These are phyloP conservation scores for Phylloporus scabripes DNA, from an alignment of 768 basidiomycete species.

Conservation along the genomic window DNA sequence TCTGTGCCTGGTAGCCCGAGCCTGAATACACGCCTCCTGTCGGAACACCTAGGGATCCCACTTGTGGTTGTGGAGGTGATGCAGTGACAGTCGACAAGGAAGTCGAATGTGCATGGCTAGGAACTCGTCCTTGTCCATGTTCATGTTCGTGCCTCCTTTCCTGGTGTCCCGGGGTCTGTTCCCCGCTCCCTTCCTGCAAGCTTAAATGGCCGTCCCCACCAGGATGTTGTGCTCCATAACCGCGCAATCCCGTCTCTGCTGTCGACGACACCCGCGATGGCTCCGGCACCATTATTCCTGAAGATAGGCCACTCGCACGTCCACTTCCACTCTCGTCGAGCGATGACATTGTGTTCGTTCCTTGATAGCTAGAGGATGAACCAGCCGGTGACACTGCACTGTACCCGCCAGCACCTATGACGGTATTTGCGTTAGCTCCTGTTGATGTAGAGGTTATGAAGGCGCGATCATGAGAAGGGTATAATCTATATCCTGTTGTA, in stretches of 20 bases:
- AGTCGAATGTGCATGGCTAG: conserved; percentile 17
- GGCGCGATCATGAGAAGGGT: neutral
- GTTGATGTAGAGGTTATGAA: neutral
- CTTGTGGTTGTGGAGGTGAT: conserved; percentile 12
- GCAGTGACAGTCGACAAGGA: conserved; percentile 24
- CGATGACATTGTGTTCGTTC: conserved; percentile 19
- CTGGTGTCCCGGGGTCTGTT: neutral
- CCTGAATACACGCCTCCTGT: neutral
- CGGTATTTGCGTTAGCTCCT: conserved; percentile 9
- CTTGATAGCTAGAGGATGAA: conserved; percentile 21
- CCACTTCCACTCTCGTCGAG: conserved; percentile 14
- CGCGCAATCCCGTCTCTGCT: neutral
- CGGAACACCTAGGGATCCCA: neutral
- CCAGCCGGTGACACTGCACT: conserved; percentile 18
- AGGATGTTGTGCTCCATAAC: neutral
- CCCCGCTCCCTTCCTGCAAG: conserved; percentile 2
- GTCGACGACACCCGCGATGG: conserved; percentile 10
- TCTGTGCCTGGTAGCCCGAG: conserved; percentile 1
- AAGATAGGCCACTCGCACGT: conserved; percentile 10
- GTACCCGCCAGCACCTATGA: conserved; percentile 15
- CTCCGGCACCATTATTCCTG: conserved; percentile 7
- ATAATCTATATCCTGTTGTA: neutral
- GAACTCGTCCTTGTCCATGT: neutral
- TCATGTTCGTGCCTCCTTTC: neutral
- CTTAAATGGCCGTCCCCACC: neutral